Evolutionary conservation across 148 eudicot species (phyloP), one percentile per base, ranked within the genome.

Genomic region (Silene conica): DNA sequence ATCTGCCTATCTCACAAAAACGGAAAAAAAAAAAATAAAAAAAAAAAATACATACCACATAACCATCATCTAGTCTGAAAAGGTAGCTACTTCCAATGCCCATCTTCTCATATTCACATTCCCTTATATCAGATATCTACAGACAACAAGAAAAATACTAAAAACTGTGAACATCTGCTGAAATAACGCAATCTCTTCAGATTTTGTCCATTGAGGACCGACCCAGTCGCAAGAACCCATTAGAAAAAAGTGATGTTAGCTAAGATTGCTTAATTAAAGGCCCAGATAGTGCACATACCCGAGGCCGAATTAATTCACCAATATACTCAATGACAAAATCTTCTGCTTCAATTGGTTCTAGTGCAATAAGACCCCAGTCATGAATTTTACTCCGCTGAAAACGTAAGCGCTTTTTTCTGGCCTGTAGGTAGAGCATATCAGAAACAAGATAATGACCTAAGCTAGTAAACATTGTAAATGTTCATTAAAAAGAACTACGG

Each of bases 71-170:
- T 81, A 95, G 79, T 87, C 99, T 86, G 71, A 95, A 95, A 74
- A 95, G 96, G 77, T 95, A 95, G 81, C 99, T 95, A 89, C 99
- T 95, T 54, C 99, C 99, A 78, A 95, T 95, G 70, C 99, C 99
- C 87, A 89, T 95, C 81, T 92, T 95, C 85, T 95, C 99, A 79
- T 95, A 95, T 65, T 89, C 82, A 26, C 72, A 79, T 75, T 95
- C 99, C 62, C 99, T 90, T 83, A 95, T 90, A 83, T 95, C 99
- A 74, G 99, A 95, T 76, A 95, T 83, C 99, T 95, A 87, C 23
- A 50, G 52, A 57, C 28, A 78, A 77, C 65, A 21, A 43, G 59
- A 48, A 71, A 63, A 68, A 4, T 1, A 66, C 18, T 3, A 6
- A 16, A 50, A 25, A 60, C 1, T 41, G 41, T 68, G 23, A 68